These are phyloP conservation scores for Didymella keratinophila DNA, from an alignment of 2,329 filamentous ascomycete genomes.

Conservation along the genomic window DNA sequence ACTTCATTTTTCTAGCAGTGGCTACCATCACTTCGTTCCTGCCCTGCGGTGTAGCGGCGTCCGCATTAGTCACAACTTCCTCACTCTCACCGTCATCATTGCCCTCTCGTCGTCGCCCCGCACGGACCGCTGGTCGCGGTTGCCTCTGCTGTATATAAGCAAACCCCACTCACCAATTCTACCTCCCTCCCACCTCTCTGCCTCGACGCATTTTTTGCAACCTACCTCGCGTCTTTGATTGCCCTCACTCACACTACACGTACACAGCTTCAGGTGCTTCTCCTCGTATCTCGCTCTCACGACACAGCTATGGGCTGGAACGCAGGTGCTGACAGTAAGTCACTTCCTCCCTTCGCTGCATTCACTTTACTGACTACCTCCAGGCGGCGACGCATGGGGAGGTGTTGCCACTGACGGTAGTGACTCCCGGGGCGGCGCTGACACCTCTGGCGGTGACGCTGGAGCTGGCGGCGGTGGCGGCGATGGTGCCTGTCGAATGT, in stretches of 20 bases:
- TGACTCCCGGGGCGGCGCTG: conserved; percentile 29
- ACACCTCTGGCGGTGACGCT: conserved; percentile 1
- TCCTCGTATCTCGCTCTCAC: background rate
- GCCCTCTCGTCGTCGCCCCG: conserved; percentile 7
- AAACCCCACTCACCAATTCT: background rate
- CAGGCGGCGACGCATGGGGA: conserved; percentile 28
- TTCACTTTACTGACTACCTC: conserved; percentile 12
- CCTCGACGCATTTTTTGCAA: background rate
- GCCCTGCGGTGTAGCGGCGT: background rate
- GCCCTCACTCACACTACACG: background rate
- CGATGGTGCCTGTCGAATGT: conserved; percentile 53
- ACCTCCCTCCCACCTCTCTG: background rate
- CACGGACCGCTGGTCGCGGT: conserved; percentile 5
- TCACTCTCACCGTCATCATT: conserved; percentile 9
- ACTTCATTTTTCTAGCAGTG: background rate
- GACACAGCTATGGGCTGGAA: conserved; percentile 33
- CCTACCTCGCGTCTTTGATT: too few relatives aligned
- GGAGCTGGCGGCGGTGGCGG: conserved; percentile 38
- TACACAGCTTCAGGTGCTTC: background rate
- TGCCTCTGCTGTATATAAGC: conserved; percentile 6
- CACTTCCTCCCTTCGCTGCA: conserved; percentile 12
- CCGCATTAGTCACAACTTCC: background rate
- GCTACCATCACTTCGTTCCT: too few relatives aligned
- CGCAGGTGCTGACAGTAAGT: conserved; percentile 26
- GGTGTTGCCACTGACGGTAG: conserved; percentile 19